A percentile compares a stretch with the other conserved stretches of the same genome.
Conservation (phyloP, 2,329 filamentous ascomycete species). For the Ophiostoma piceae region DNA sequence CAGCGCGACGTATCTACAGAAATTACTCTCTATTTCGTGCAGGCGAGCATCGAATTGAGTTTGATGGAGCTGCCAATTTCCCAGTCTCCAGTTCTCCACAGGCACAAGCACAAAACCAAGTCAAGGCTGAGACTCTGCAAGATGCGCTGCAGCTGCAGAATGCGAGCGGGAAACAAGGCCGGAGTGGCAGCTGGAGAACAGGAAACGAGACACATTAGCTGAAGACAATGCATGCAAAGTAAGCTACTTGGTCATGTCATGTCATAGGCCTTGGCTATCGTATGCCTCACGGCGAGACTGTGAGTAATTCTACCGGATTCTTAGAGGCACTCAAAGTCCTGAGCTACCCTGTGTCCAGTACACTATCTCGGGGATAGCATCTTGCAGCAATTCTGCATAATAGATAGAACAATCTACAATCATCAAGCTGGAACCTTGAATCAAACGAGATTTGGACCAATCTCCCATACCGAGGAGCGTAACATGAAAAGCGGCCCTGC, state of each 20-base stretch:
- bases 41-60: conserved; percentile 16
- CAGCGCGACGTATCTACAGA: neutral
- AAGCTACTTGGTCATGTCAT: neutral
- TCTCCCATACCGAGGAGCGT: conserved; percentile 20
- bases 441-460: conserved; percentile 17
- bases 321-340: too few species aligned
- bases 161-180: conserved; percentile 8
- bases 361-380: neutral
- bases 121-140: conserved; percentile 21
- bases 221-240: neutral
- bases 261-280: neutral
- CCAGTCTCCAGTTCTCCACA: conserved; percentile 25
- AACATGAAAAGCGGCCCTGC: conserved; percentile 13
- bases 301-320: neutral
- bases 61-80: conserved; percentile 22
- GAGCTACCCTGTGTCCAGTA: neutral
- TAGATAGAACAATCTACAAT: neutral
- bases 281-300: too few species aligned
- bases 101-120: neutral
- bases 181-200: neutral
- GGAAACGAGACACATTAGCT: neutral
- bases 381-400: neutral
- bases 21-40: neutral
- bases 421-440: neutral
- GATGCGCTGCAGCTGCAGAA: neutral